Conservation (phyloP, 257 asterid genomes). For the Fraxinus quadrangulata region DNA sequence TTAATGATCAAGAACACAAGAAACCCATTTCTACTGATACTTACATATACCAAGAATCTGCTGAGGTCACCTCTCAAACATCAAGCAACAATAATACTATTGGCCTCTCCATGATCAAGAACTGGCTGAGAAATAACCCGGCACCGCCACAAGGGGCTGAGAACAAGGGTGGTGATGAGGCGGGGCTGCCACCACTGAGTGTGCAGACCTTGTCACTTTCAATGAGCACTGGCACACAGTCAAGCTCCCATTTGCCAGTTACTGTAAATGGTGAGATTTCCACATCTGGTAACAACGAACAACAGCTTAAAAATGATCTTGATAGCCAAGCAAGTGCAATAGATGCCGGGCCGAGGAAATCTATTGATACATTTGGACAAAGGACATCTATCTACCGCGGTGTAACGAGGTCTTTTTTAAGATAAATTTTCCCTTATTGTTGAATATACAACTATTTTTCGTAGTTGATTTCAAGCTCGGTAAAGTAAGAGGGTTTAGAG, state of each 20-base stretch:
- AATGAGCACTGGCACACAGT: conserved; percentile 66
- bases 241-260: conserved; percentile 32
- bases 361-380: conserved; percentile 79
- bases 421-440: background rate
- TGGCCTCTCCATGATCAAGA: conserved; percentile 82
- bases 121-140: conserved; percentile 69
- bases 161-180: conserved; percentile 20
- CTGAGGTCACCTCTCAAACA: conserved; percentile 29
- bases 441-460: no score
- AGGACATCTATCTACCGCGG: conserved; percentile 93
- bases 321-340: conserved; percentile 47
- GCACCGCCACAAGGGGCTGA: conserved; percentile 27
- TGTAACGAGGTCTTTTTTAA: conserved; percentile 55
- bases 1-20: conserved; percentile 26
- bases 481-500: no score
- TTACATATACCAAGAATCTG: conserved; percentile 33
- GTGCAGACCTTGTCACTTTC: conserved; percentile 66
- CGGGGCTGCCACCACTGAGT: conserved; percentile 9
- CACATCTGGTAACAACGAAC: conserved; percentile 34
- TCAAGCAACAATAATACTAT: conserved; percentile 28
- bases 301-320: conserved; percentile 19
- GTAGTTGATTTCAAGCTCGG: no score
- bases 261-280: conserved; percentile 31
- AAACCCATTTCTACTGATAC: background rate
- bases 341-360: conserved; percentile 64